These are phyloP conservation scores for Metschnikowia kunwiensis DNA, from an alignment of 805 yeast genomes.

Conservation along the genomic window DNA sequence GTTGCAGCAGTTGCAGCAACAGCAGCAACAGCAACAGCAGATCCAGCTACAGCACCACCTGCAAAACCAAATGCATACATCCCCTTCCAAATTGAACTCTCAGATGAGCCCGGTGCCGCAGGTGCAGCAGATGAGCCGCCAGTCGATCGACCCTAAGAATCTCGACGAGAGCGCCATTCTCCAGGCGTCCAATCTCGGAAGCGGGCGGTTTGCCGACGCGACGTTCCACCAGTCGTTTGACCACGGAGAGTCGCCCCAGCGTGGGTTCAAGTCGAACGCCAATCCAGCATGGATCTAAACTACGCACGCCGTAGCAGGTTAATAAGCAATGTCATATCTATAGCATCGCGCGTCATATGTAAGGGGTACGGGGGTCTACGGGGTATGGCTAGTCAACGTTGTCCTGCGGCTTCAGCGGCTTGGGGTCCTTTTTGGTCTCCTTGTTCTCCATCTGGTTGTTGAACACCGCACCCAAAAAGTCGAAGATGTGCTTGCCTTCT, in stretches of 20 bases:
- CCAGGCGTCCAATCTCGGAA: slow-evolving; percentile 4
- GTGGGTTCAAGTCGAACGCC: slow-evolving; percentile 13
- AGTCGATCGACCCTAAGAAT: slow-evolving; percentile 4
- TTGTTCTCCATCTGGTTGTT: slow-evolving; percentile 20
- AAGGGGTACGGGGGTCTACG: too few species aligned
- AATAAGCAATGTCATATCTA: slow-evolving; percentile 2
- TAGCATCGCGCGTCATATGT: slow-evolving; percentile 2
- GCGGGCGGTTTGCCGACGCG: slow-evolving; percentile 9
- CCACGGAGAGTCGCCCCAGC: slow-evolving; percentile 13
- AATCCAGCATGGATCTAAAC: slow-evolving; percentile 20
- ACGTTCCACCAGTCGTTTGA: slow-evolving; percentile 11
- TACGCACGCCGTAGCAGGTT: not conserved
- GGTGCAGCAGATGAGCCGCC: slow-evolving; percentile 8
- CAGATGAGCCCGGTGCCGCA: slow-evolving; percentile 7
- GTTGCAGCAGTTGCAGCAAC: slow-evolving; percentile 8
- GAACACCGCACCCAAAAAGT: slow-evolving; percentile 49
- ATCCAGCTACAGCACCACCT: slow-evolving; percentile 12
- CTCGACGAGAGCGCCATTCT: slow-evolving; percentile 4
- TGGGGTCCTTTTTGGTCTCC: slow-evolving; percentile 10
- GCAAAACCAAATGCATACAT: slow-evolving; percentile 7
- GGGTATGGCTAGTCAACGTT: slow-evolving; percentile 10
- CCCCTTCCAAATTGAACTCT: slow-evolving; percentile 5
- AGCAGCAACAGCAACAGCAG: slow-evolving; percentile 13
- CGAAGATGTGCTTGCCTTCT: slow-evolving; percentile 51
- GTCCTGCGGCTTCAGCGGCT: slow-evolving; percentile 8